Percentiles rank a stretch among this genome's conserved stretches.
Conservation (phyloP, 1,284 basidiomycete species). For the Apiotrichum porosum region DNA sequence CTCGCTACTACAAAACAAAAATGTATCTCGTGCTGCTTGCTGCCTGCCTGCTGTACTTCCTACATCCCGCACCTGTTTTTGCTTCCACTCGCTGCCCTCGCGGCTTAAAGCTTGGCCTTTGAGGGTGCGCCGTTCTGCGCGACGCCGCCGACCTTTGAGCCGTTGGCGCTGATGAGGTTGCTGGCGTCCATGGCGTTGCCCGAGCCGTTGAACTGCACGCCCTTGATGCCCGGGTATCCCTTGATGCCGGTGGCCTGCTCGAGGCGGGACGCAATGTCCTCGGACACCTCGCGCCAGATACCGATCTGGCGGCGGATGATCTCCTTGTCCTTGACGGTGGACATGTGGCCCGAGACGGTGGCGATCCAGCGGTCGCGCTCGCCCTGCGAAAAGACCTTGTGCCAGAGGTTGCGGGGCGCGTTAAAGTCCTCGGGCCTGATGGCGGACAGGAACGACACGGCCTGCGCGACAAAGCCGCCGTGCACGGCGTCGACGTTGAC, state of each 20-base stretch:
- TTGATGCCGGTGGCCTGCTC: conserved; percentile 63
- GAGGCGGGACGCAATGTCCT: conserved; percentile 65
- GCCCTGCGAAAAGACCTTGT: conserved; percentile 67
- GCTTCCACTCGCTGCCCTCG: too few species aligned
- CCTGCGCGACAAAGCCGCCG: conserved; percentile 69
- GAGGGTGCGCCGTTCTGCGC: conserved; percentile 11
- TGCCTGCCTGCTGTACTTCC: too few species aligned
- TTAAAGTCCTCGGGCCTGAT: conserved; percentile 83
- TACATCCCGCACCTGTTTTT: too few species aligned
- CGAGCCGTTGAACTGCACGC: conserved; percentile 57
- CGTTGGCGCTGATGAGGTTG: conserved; percentile 10
- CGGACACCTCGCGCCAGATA: conserved; percentile 72
- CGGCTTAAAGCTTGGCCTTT: conserved; percentile 5
- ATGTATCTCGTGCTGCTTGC: too few species aligned
- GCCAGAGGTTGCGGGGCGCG: conserved; percentile 76
- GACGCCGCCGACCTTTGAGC: conserved; percentile 7
- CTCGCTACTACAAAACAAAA: too few species aligned
- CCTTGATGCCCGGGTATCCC: conserved; percentile 50
- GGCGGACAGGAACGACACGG: conserved; percentile 67
- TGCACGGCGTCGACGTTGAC: conserved; percentile 53
- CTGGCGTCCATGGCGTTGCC: conserved; percentile 23
- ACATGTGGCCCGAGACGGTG: conserved; percentile 73
- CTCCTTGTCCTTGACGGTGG: conserved; percentile 59
- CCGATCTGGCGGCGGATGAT: conserved; percentile 69
- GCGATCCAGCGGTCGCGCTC: conserved; percentile 65